Base-by-base conservation (phyloP, 192 early-diverging fungal genomes). In the Rhizophagus sp. region DNA sequence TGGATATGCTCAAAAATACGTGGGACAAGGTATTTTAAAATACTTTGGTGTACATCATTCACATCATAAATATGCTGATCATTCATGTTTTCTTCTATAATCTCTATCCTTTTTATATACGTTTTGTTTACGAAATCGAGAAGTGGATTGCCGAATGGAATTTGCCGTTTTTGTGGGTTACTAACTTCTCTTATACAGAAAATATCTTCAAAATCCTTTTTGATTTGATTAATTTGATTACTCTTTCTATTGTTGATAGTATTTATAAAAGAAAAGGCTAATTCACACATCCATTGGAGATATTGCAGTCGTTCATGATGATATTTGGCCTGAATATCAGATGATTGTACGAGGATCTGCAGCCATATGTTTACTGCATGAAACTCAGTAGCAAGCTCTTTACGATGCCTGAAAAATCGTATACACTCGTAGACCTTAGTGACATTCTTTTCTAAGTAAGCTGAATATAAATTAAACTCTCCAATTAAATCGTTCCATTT, bases 381-480 rank as follows among this genome's bases (percentile, higher is more conserved):
- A 52, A 64, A 78, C 19, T 78, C 76, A 1, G 12, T 22, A 17
- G 67, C 76, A 36, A 17, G 41, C 22, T 65, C 76, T 66, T 78
- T 7, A 50, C n/a, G 7, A 13, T 22, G 47, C 3, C 17, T 27
- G 25, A 78, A 78, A 47, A 50, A 66, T 78, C 50, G 64, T 67
- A 67, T 50, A 13, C 39, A 52, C n/a, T 67, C 25, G 3, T 27
- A 3, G 15, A 49, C 13, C 30, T 44, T 67, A 49, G 67, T 67
- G 47, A 78, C 41, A 19, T 78, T 25, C 5, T 47, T 33, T 19
- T 49, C 13, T 30, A 78, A 47, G 67, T 78, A 78, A 66, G 39
- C 63, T 52, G 64, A 78, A 33, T 78, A 78, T 67, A 67, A 33
- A 11, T 67, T 41, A 41, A 67, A n/a, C 12, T 78, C 76, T 78